Evolutionary conservation across 108 stramenopile species (phyloP).

Genomic region (Discostella stelligeroides): DNA sequence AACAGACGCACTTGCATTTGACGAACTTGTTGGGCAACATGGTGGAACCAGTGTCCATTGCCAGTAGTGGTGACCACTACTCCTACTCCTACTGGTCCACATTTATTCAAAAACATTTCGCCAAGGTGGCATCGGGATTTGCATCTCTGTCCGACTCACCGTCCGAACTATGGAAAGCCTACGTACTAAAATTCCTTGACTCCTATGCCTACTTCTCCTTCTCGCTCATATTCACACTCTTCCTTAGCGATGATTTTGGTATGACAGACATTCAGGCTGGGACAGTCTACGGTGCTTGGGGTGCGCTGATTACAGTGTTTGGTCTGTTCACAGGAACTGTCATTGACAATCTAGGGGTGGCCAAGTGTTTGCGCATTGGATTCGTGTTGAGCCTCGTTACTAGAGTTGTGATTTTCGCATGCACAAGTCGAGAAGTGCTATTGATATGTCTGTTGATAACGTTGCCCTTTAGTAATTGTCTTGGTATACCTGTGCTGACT

Average conservation of each 20-base stretch:
- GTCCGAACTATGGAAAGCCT: constrained; percentile 66
- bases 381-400: constrained; percentile 53
- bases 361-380: constrained; percentile 54
- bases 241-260: constrained; percentile 60
- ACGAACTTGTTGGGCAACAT: background rate
- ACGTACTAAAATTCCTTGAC: constrained; percentile 68
- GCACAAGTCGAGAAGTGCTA: constrained; percentile 46
- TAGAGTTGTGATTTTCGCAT: constrained; percentile 46
- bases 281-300: constrained; percentile 69
- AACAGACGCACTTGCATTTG: too few species aligned
- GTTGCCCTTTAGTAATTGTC: constrained; percentile 63
- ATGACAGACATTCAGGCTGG: constrained; percentile 65
- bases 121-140: constrained; percentile 47
- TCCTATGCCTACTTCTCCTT: constrained; percentile 72
- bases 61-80: too few species aligned
- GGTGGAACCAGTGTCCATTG: background rate
- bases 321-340: constrained; percentile 63
- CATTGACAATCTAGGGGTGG: constrained; percentile 72
- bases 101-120: constrained; percentile 8
- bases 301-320: constrained; percentile 67
- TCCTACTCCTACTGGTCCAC: background rate
- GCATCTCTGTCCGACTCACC: constrained; percentile 50
- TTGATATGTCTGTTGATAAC: constrained; percentile 43
- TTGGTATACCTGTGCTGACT: constrained; percentile 73
- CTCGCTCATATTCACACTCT: constrained; percentile 62